Evolutionary conservation across 2,329 filamentous ascomycete species (phyloP).

Genomic region (Calonectria henricotiae): DNA sequence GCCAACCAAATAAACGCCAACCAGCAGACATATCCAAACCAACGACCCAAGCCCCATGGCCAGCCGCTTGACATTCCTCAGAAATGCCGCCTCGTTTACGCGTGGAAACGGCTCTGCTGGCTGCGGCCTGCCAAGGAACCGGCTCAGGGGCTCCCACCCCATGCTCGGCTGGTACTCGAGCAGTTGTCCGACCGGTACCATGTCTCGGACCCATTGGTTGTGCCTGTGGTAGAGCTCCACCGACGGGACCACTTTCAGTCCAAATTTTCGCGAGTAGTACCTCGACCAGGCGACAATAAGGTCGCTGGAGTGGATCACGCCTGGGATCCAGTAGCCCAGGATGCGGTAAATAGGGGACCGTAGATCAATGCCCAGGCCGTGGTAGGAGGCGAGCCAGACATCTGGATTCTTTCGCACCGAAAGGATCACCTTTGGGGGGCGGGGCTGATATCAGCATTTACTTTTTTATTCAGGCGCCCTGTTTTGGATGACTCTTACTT

Average conservation of each 20-base stretch:
- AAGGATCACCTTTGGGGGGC: conserved; percentile 35
- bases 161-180: conserved; percentile 45
- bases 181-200: conserved; percentile 36
- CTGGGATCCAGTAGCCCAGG: conserved; percentile 43
- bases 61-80: conserved; percentile 42
- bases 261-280: conserved; percentile 41
- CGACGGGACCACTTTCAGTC: conserved; percentile 33
- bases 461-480: too few relatives aligned
- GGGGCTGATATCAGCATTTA: background rate
- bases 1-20: conserved; percentile 29
- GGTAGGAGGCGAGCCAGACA: conserved; percentile 44
- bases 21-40: conserved; percentile 40
- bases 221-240: conserved; percentile 41
- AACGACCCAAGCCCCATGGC: conserved; percentile 44
- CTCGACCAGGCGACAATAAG: conserved; percentile 43
- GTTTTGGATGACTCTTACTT: conserved; percentile 21
- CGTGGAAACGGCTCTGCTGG: conserved; percentile 40
- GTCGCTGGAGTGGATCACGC: conserved; percentile 44
- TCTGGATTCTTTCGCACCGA: conserved; percentile 44
- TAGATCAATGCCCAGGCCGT: conserved; percentile 44
- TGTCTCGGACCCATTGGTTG: conserved; percentile 43
- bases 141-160: conserved; percentile 42
- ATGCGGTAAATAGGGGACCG: conserved; percentile 40
- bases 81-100: conserved; percentile 45
- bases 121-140: conserved; percentile 33